Conservation (phyloP, 139 green algal genomes). For the Asterochloris sp. region DNA sequence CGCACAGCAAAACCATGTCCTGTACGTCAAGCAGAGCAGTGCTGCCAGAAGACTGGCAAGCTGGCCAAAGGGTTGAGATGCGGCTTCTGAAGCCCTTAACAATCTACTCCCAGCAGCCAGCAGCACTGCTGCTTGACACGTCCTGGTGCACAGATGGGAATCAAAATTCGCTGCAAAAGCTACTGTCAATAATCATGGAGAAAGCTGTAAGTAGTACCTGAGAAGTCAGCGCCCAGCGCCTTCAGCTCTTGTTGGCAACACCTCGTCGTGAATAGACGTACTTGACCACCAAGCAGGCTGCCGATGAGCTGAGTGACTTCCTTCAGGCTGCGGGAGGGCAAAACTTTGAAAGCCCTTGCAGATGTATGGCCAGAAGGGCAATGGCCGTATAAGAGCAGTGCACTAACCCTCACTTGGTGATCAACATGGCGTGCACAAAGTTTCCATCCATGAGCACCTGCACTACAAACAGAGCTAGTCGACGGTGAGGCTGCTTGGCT, state of each 20-base stretch:
- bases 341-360: neutral
- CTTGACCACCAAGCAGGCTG: constrained; percentile 13
- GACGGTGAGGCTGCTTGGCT: neutral
- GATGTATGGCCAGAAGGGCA: neutral
- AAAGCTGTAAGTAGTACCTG: neutral
- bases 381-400: neutral
- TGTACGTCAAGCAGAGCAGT: too few species aligned
- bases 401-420: constrained; percentile 1
- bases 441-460: constrained; percentile 20
- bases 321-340: neutral
- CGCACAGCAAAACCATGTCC: too few species aligned
- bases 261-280: constrained; percentile 8
- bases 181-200: too few species aligned
- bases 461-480: neutral
- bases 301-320: neutral
- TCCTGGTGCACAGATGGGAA: too few species aligned
- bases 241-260: constrained; percentile 16
- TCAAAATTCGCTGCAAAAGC: too few species aligned
- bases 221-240: constrained; percentile 5
- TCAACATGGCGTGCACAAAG: constrained; percentile 17
- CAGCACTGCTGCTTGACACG: too few species aligned
- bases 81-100: too few species aligned
- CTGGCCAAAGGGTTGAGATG: too few species aligned
- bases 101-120: too few species aligned
- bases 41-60: too few species aligned